A percentile compares a stretch with the other conserved stretches of the same genome.
Evolutionary conservation across 1,284 basidiomycete species (phyloP).

Genomic region (Thecaphora thlaspeos): DNA sequence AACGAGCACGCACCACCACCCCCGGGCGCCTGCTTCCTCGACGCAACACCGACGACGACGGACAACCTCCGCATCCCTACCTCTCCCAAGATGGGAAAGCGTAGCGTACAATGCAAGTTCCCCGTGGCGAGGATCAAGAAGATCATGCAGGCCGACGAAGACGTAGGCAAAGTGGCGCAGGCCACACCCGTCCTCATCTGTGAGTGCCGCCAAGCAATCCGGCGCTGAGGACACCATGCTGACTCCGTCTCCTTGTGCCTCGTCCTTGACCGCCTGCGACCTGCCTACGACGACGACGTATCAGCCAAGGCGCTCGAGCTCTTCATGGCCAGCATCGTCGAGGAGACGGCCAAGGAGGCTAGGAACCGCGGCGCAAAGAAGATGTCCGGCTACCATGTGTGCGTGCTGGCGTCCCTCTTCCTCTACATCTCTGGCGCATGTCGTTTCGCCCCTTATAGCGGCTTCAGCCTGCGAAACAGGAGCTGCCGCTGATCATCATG

Average conservation of each 20-base stretch:
- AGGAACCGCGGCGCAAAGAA: constrained; percentile 78
- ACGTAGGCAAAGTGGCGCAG: constrained; percentile 97
- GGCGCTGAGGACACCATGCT: no score
- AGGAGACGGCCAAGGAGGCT: constrained; percentile 80
- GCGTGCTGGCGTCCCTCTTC: constrained; percentile 58
- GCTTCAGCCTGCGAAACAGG: no score
- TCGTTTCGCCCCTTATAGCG: no score
- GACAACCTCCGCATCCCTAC: no score
- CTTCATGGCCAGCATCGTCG: constrained; percentile 83
- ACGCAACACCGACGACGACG: no score
- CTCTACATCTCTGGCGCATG: constrained; percentile 1
- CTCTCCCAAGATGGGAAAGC: constrained; percentile 53
- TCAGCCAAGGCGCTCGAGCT: constrained; percentile 93
- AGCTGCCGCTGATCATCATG: no score
- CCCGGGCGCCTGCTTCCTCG: no score
- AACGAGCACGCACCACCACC: not conserved
- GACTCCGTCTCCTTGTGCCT: no score
- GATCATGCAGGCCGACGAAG: constrained; percentile 99
- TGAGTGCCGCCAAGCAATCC: constrained; percentile 63
- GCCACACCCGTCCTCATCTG: constrained; percentile 97
- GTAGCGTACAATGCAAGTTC: constrained; percentile 51
- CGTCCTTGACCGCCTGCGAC: no score
- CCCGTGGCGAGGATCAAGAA: constrained; percentile 86
- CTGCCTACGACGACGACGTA: not conserved
- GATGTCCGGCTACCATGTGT: constrained; percentile 93